phyloP scores from a whole-genome alignment of 139 green algal species.

The Picochlorum sp. region DNA sequence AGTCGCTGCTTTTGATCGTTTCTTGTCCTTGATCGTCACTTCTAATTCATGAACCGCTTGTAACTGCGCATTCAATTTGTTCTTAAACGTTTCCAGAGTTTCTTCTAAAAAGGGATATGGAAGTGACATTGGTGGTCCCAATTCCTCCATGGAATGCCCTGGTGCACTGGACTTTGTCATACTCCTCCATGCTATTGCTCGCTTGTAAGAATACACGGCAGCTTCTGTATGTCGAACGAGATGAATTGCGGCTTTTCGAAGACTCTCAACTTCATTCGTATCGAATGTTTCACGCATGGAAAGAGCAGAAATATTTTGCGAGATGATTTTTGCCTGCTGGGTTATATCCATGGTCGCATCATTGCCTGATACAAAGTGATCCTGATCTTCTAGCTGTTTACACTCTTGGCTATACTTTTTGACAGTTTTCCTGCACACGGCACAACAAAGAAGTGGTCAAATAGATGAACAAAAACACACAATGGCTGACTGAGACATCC shows the following conservation, averaged over 20 bases:
- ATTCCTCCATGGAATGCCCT: slow-evolving; percentile 10
- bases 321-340: slow-evolving; percentile 6
- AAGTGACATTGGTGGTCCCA: slow-evolving; percentile 12
- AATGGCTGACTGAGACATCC: slow-evolving; percentile 1
- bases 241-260: slow-evolving; percentile 22
- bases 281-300: slow-evolving; percentile 8
- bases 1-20: neutral
- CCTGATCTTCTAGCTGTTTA: slow-evolving; percentile 28
- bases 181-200: slow-evolving; percentile 27
- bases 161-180: slow-evolving; percentile 11
- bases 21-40: slow-evolving; percentile 13
- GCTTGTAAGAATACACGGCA: slow-evolving; percentile 30
- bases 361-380: slow-evolving; percentile 5
- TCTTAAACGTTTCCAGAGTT: slow-evolving; percentile 23
- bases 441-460: neutral
- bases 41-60: slow-evolving; percentile 27
- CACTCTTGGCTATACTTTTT: slow-evolving; percentile 27
- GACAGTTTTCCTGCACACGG: slow-evolving; percentile 23
- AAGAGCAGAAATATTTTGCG: slow-evolving; percentile 16
- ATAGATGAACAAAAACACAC: neutral
- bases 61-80: slow-evolving; percentile 19
- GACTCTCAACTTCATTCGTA: neutral
- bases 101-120: slow-evolving; percentile 25
- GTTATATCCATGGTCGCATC: neutral
- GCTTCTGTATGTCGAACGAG: slow-evolving; percentile 27